phyloP scores from a whole-genome alignment of 148 eudicot species.

The Oxyria digyna region DNA sequence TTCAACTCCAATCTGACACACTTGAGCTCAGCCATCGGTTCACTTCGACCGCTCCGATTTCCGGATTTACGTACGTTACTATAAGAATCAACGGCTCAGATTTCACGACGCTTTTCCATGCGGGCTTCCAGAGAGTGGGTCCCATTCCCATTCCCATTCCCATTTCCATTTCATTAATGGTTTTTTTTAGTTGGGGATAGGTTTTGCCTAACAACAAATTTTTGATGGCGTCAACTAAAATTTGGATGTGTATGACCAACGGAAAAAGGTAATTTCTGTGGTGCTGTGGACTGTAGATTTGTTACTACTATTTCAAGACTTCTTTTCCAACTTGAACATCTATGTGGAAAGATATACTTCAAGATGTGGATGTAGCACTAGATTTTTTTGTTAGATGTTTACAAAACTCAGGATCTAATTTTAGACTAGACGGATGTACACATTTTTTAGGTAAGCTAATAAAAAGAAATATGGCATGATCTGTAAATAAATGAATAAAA shows the following conservation, averaged over 20 bases:
- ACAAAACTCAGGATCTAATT: too few species aligned
- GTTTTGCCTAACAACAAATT: not conserved
- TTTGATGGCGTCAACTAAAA: not conserved
- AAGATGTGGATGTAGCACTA: too few species aligned
- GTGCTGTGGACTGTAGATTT: too few species aligned
- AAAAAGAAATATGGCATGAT: too few species aligned
- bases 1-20: not conserved
- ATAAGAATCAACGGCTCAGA: not conserved
- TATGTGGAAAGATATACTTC: too few species aligned
- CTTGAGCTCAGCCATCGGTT: not conserved
- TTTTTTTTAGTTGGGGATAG: not conserved
- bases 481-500: too few species aligned
- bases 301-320: too few species aligned
- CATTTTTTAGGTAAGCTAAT: too few species aligned
- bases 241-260: not conserved
- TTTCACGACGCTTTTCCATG: not conserved
- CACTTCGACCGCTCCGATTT: conserved; percentile 2
- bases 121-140: conserved; percentile 6
- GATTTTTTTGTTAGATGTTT: too few species aligned
- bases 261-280: too few species aligned
- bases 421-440: too few species aligned
- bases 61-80: not conserved
- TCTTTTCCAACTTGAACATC: too few species aligned
- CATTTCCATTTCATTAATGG: not conserved
- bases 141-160: not conserved